A percentile compares a stretch with the other conserved stretches of the same genome.
Conservation (phyloP, 805 yeast genomes). For the Starmerella khaoyaiensis region DNA sequence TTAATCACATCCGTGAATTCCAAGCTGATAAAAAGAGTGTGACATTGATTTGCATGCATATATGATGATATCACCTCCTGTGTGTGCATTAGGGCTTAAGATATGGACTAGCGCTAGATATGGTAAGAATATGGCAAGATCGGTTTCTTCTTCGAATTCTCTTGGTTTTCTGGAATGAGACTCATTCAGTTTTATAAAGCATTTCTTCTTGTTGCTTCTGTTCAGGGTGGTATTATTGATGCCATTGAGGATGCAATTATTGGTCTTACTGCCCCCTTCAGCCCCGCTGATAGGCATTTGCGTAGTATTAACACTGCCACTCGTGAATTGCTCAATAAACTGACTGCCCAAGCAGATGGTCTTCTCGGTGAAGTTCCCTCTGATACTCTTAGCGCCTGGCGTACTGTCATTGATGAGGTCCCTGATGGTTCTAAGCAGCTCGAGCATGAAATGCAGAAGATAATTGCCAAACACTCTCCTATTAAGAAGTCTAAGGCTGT, state of each 20-base stretch:
- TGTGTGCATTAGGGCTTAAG: no score
- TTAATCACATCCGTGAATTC: no score
- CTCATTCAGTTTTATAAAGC: constrained; percentile 5
- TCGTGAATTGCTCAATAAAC: constrained; percentile 23
- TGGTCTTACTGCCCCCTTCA: constrained; percentile 3
- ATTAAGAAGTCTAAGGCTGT: constrained; percentile 2
- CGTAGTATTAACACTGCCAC: constrained; percentile 7
- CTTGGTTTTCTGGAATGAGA: constrained; percentile 4
- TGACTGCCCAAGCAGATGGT: constrained; percentile 15
- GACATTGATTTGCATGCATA: no score
- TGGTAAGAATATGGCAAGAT: no score
- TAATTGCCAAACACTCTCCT: constrained; percentile 10
- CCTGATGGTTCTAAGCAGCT: constrained; percentile 24
- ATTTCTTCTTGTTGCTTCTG: constrained; percentile 15
- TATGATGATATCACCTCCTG: no score
- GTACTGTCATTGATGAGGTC: constrained; percentile 22
- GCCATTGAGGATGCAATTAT: constrained; percentile 14
- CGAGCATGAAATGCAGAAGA: constrained; percentile 17
- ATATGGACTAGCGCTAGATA: no score
- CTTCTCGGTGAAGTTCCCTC: constrained; percentile 22
- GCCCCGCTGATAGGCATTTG: constrained; percentile 16
- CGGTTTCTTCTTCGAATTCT: neutral
- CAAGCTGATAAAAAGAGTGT: no score
- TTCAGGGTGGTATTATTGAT: constrained; percentile 16
- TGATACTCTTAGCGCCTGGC: constrained; percentile 25